Base-by-base conservation (phyloP, 805 yeast genomes). In the Sugiyamaella floridensis region DNA sequence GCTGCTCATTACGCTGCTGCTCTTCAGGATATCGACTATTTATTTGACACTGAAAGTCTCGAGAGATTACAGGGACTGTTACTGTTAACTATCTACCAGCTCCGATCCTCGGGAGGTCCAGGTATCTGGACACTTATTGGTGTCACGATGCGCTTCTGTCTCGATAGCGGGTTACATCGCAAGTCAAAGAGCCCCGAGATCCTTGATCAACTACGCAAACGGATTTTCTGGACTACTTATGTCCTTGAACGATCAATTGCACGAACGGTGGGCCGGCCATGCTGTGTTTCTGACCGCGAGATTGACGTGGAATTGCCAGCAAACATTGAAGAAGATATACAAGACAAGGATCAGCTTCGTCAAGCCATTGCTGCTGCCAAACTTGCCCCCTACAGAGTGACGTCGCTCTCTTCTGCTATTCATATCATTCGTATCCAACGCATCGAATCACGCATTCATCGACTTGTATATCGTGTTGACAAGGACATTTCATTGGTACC, bases 341-440 rank as follows among this genome's bases (percentile, higher is more conserved):
- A 40, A 22, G 44, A 50, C 34, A 41, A 45, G 19, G 16, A 50
- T 4, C 49, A 45, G 15, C 34, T 40, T 14, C 15, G 18, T 8
- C 26, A 14, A 15, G 49, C 49, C 19, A 46, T 46, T 18, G 16
- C 6, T 15, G 29, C 14, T 15, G 29, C 43, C 15, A 16, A 15
- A n/a, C 41, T n/a, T 6, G 19, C 19, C 16, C 50, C 42, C 11
- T 40, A 40, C 28, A 44, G 26, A 16, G 40, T 29, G 5, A 45
- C 20, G 61, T 67, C n/a, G 66, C 66, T 43, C 80, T 81, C 55
- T 9, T 37, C 47, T 2, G 76, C 81, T 52, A 79, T 80, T 61
- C 85, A 81, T 64, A 75, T 80, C 2, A 71, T 81, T 53, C 76
- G 73, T 56, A 67, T 81, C 28, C 71, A 82, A 29, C 51, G 43